Percentiles rank a stretch among this genome's conserved stretches.
Conservation (phyloP, 1,284 basidiomycete species). For the Sparassis latifolia region DNA sequence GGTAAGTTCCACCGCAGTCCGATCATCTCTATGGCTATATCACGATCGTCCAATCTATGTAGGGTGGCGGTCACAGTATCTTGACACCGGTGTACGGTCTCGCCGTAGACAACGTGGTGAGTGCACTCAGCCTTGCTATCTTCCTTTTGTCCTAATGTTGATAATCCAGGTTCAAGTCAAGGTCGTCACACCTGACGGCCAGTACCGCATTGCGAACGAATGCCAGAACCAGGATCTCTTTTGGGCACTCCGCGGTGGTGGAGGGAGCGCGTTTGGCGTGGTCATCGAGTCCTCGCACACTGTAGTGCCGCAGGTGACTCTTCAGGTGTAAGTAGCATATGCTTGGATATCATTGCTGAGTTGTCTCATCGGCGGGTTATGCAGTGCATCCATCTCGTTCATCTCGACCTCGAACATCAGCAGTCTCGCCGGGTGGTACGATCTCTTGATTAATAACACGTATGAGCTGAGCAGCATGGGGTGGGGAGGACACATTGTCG, state of each 20-base stretch:
- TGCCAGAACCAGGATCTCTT: constrained; percentile 32
- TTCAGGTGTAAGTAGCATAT: constrained; percentile 20
- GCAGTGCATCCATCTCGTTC: constrained; percentile 17
- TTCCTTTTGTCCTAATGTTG: not conserved
- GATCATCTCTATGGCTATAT: not conserved
- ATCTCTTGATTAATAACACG: constrained; percentile 30
- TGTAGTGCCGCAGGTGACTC: constrained; percentile 19
- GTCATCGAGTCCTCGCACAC: constrained; percentile 23
- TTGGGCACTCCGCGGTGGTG: constrained; percentile 24
- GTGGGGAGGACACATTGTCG: constrained; percentile 44
- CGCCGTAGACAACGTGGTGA: constrained; percentile 33
- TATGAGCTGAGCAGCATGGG: constrained; percentile 40
- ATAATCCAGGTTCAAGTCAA: constrained; percentile 13
- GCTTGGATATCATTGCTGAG: not conserved
- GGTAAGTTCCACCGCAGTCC: constrained; percentile 7
- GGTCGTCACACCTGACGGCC: constrained; percentile 27
- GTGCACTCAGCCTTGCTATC: not conserved
- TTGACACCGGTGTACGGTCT: constrained; percentile 30
- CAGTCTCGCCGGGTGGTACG: constrained; percentile 16
- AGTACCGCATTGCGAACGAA: constrained; percentile 24
- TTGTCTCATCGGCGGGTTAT: not conserved
- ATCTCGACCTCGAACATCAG: constrained; percentile 8
- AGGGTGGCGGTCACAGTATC: constrained; percentile 47
- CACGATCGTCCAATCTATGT: constrained; percentile 1
- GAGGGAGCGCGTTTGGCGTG: constrained; percentile 26